Conservation (phyloP, 2,329 filamentous ascomycete genomes). For the Claviceps spartinae region DNA sequence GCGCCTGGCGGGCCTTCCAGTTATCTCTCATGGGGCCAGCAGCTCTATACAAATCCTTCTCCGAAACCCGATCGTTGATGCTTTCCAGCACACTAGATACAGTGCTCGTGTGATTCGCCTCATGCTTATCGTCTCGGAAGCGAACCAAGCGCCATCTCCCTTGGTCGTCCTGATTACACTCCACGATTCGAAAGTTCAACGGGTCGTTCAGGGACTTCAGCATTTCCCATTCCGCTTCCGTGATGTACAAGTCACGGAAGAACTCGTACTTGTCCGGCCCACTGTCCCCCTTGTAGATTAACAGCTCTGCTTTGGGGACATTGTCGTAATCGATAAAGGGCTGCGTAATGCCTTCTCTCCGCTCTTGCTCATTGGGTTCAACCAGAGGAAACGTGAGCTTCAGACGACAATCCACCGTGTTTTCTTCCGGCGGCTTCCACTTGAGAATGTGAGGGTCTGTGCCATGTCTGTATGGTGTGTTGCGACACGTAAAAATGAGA, state of each 20-base stretch:
- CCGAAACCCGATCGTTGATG: slow-evolving; percentile 72
- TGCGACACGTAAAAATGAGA: slow-evolving; percentile 91
- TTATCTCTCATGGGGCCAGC: slow-evolving; percentile 61
- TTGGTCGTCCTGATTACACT: slow-evolving; percentile 69
- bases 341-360: slow-evolving; percentile 48
- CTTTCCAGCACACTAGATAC: slow-evolving; percentile 80
- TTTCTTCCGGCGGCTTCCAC: slow-evolving; percentile 93
- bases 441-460: slow-evolving; percentile 92
- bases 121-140: slow-evolving; percentile 82
- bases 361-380: slow-evolving; percentile 55
- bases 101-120: slow-evolving; percentile 78
- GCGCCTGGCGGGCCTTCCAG: slow-evolving; percentile 55
- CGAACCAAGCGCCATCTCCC: slow-evolving; percentile 75
- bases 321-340: slow-evolving; percentile 67
- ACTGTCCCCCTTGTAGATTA: slow-evolving; percentile 50
- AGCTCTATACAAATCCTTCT: slow-evolving; percentile 62
- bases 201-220: slow-evolving; percentile 62
- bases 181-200: slow-evolving; percentile 77
- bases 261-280: slow-evolving; percentile 41
- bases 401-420: slow-evolving; percentile 85
- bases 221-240: slow-evolving; percentile 67
- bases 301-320: slow-evolving; percentile 59
- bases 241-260: slow-evolving; percentile 56
- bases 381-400: slow-evolving; percentile 60
- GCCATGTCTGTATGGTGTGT: slow-evolving; percentile 72